Base-by-base conservation (phyloP, 805 yeast genomes). In the Priceomyces carsonii region DNA sequence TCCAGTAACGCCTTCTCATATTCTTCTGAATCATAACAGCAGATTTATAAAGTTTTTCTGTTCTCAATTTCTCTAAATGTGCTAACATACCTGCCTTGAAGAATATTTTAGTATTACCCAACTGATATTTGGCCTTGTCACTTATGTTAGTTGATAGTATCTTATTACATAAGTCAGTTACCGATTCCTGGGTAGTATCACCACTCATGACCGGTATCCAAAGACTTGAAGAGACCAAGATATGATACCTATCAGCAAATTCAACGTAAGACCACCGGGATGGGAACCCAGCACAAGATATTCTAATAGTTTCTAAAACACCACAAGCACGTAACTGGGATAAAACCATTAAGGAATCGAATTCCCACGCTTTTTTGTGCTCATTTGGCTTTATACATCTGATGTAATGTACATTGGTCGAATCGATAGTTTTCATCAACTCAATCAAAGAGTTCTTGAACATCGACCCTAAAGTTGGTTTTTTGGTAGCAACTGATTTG, bases 331-430 rank as follows among this genome's bases (percentile, higher is more conserved):
- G 79, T 44, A 91, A 73, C 63, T 91, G 99, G 5, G 95, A 83
- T 42, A 93, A 72, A 9, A 91, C 98, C 97, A 91, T 90, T 27
- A 89, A 75, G 10, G 95, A 88, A 54, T 89, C 95, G 62, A 91
- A 91, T 58, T 82, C 84, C 98, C 99, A 91, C 2, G 98, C 96
- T 42, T 79, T 82, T 62, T 93, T 91, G 45, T 80, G 82, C 53
- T 89, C 96, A 59, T 91, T 91, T 5, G 99, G 98, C 62, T 91
- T 91, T 57, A 93, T 91, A 72, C 99, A 91, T 58, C 99, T 83
- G 57, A 91, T 91, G 55, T 91, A 91, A 61, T 91, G 99, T 24
- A 84, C 99, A 59, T 93, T 91, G 2, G 98, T 91, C 1, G 96
- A 85, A 59, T 91, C 80, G 39, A 91, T 91, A 0, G 98, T 91